These are phyloP conservation scores for Marvania coccoides DNA, from an alignment of 139 green algal species.

Conservation along the genomic window DNA sequence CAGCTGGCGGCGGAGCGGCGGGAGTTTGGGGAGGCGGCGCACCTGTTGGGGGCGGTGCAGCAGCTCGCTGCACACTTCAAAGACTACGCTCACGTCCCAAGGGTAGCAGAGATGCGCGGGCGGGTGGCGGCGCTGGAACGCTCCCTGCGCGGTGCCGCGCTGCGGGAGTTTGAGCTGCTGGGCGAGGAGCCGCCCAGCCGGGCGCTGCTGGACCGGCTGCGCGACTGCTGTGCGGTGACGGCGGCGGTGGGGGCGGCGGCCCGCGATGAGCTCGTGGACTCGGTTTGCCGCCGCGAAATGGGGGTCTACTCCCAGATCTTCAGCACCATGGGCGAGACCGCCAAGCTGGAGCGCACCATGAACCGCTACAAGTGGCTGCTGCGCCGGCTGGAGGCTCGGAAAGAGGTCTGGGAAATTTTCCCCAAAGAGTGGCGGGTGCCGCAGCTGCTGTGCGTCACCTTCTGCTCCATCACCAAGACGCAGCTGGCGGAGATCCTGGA, in stretches of 20 bases:
- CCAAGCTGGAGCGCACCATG: conserved; percentile 82
- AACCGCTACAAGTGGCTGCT: conserved; percentile 80
- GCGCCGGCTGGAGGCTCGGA: conserved; percentile 26
- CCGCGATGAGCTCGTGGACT: conserved; percentile 83
- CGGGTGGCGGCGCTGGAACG: conserved; percentile 48
- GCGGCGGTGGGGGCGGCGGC: conserved; percentile 78
- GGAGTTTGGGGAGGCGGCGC: conserved; percentile 82
- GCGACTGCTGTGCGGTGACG: conserved; percentile 83
- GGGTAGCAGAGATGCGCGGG: conserved; percentile 61
- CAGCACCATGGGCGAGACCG: conserved; percentile 56
- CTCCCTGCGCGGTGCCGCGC: conserved; percentile 28
- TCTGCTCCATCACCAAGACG: conserved; percentile 93
- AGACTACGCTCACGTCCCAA: conserved; percentile 78
- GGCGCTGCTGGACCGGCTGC: conserved; percentile 74
- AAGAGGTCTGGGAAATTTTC: conserved; percentile 84
- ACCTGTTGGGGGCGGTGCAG: conserved; percentile 88
- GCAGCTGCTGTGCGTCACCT: conserved; percentile 84
- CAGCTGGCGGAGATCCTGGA: conserved; percentile 77
- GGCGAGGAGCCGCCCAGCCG: conserved; percentile 56
- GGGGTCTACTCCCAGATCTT: conserved; percentile 83
- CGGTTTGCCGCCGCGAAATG: conserved; percentile 81
- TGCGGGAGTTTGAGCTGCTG: conserved; percentile 65
- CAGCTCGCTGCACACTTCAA: conserved; percentile 90
- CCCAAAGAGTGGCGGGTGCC: conserved; percentile 78
- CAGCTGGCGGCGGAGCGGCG: conserved; percentile 55